phyloP scores from a whole-genome alignment of 495 filamentous ascomycete species.

The Neurospora sp. region DNA sequence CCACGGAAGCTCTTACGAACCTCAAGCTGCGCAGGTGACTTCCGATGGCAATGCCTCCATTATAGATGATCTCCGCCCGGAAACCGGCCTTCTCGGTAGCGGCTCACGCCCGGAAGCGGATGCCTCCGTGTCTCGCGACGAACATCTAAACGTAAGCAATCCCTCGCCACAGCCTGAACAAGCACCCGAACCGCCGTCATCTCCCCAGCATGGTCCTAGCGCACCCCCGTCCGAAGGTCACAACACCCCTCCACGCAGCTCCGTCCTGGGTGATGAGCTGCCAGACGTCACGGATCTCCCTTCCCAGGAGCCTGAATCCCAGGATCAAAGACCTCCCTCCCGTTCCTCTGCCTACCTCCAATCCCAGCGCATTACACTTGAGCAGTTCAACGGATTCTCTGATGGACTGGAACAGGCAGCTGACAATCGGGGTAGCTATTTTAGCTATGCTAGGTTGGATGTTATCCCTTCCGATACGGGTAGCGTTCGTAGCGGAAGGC shows the following conservation, averaged over 20 bases:
- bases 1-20: neutral
- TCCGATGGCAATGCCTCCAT: constrained; percentile 5
- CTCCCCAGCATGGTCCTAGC: neutral
- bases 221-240: neutral
- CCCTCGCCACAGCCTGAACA: constrained; percentile 20
- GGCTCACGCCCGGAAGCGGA: constrained; percentile 16
- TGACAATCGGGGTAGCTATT: neutral
- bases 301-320: neutral
- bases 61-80: constrained; percentile 14
- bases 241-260: neutral
- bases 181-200: constrained; percentile 8
- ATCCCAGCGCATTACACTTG: constrained; percentile 18
- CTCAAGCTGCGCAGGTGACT: neutral
- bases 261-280: neutral
- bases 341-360: constrained; percentile 3
- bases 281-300: neutral
- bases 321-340: neutral
- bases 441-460: constrained; percentile 9
- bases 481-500: constrained; percentile 30
- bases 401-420: constrained; percentile 8
- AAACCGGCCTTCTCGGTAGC: constrained; percentile 16
- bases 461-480: constrained; percentile 19
- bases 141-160: constrained; percentile 13
- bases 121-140: constrained; percentile 7
- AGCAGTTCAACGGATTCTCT: constrained; percentile 19